A percentile compares a stretch with the other conserved stretches of the same genome.
Evolutionary conservation across 2,329 filamentous ascomycete genomes (phyloP).

Genomic region (Cercospora berteroae): DNA sequence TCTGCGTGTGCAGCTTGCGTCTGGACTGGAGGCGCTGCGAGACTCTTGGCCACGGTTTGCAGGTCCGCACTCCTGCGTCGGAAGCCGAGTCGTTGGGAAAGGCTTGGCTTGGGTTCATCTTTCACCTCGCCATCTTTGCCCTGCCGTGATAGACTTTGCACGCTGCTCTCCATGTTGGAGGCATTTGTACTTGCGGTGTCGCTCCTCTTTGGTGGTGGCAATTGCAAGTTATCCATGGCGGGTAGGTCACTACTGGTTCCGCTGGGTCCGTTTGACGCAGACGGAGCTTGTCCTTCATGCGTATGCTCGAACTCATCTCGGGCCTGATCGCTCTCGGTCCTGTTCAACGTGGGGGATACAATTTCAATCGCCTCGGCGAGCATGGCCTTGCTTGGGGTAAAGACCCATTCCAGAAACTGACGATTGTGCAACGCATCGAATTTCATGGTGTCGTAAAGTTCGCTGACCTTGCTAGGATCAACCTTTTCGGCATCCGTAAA

Average conservation of each 20-base stretch:
- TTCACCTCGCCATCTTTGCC: slow-evolving; percentile 12
- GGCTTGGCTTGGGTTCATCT: slow-evolving; percentile 25
- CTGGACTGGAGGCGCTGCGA: not conserved
- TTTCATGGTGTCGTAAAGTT: slow-evolving; percentile 99
- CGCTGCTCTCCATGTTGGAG: slow-evolving; percentile 18
- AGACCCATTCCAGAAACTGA: slow-evolving; percentile 95
- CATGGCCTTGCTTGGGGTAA: slow-evolving; percentile 79
- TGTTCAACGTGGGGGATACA: slow-evolving; percentile 22
- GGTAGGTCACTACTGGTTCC: slow-evolving; percentile 2
- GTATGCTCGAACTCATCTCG: slow-evolving; percentile 36
- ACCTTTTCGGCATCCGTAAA: slow-evolving; percentile 98
- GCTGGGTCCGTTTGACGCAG: slow-evolving; percentile 18
- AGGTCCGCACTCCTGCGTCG: slow-evolving; percentile 52
- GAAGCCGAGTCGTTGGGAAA: slow-evolving; percentile 53
- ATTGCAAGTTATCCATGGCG: slow-evolving; percentile 17
- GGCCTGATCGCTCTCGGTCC: slow-evolving; percentile 36
- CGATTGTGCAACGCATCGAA: slow-evolving; percentile 97
- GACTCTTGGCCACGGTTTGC: slow-evolving; percentile 21
- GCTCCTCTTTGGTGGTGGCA: slow-evolving; percentile 26
- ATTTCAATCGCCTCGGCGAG: slow-evolving; percentile 60
- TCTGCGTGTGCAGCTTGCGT: slow-evolving; percentile 31
- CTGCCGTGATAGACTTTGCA: slow-evolving; percentile 1
- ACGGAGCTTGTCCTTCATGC: slow-evolving; percentile 30
- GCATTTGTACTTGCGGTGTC: slow-evolving; percentile 24
- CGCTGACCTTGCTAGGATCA: slow-evolving; percentile 96